Conservation (phyloP, 2,329 filamentous ascomycete species). For the Paecilomyces formosus region DNA sequence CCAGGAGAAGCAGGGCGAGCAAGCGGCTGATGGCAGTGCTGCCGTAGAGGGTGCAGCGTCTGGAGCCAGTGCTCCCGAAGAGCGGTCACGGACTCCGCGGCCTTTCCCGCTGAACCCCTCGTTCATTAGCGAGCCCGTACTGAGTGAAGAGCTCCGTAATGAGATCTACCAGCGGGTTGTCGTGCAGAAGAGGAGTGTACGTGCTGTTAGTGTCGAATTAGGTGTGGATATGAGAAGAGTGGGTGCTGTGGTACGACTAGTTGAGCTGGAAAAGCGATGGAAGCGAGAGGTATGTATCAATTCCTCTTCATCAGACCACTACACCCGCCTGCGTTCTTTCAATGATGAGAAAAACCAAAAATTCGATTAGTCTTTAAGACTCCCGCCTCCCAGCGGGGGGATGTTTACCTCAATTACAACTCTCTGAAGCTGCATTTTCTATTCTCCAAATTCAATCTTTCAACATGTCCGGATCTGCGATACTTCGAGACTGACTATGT, state of each 20-base stretch:
- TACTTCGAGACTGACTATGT: constrained; percentile 5
- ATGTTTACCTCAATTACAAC: constrained; percentile 58
- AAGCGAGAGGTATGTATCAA: constrained; percentile 58
- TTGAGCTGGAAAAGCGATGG: constrained; percentile 79
- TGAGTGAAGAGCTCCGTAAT: constrained; percentile 66
- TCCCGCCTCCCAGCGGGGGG: constrained; percentile 39
- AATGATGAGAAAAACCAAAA: constrained; percentile 66
- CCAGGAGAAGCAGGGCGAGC: constrained; percentile 1
- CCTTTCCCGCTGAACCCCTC: constrained; percentile 69
- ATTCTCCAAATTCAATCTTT: not conserved
- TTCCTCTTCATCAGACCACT: constrained; percentile 2
- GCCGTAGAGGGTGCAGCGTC: constrained; percentile 2
- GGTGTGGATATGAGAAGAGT: constrained; percentile 77
- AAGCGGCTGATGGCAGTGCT: not conserved
- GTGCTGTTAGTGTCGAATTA: constrained; percentile 68
- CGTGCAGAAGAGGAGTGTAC: constrained; percentile 59
- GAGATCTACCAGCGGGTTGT: constrained; percentile 66
- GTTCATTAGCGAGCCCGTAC: constrained; percentile 64
- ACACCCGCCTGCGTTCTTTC: constrained; percentile 6
- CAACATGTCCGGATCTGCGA: not conserved
- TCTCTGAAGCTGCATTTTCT: constrained; percentile 53
- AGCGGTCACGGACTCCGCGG: constrained; percentile 19
- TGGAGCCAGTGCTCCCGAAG: constrained; percentile 2
- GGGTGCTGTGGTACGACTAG: constrained; percentile 76
- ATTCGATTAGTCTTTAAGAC: constrained; percentile 99